A percentile compares a stretch with the other conserved stretches of the same genome.
Conservation (phyloP, 139 green algal genomes). For the Penium margaritaceum region DNA sequence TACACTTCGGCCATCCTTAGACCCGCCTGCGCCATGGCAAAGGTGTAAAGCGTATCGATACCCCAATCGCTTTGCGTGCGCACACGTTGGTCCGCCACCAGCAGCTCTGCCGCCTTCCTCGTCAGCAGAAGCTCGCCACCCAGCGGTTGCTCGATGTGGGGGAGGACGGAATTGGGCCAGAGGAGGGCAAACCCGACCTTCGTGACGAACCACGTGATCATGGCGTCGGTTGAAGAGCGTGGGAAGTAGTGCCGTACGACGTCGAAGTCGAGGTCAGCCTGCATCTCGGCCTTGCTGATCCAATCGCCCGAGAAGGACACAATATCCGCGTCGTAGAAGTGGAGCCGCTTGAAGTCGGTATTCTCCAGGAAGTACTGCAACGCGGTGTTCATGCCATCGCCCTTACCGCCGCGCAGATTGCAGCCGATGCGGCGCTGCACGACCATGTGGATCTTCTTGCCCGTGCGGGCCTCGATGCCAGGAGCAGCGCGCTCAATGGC, state of each 20-base stretch:
- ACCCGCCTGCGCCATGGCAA: slow-evolving; percentile 34
- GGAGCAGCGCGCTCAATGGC: slow-evolving; percentile 22
- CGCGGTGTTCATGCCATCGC: slow-evolving; percentile 46
- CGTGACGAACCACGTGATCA: slow-evolving; percentile 44
- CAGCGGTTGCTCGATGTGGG: slow-evolving; percentile 39
- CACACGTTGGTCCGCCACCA: slow-evolving; percentile 30
- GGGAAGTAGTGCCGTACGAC: slow-evolving; percentile 44
- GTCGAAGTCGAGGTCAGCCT: slow-evolving; percentile 35
- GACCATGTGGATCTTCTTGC: slow-evolving; percentile 12
- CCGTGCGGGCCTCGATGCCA: slow-evolving; percentile 25
- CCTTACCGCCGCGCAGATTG: slow-evolving; percentile 35
- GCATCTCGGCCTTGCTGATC: slow-evolving; percentile 38
- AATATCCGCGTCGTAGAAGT: slow-evolving; percentile 44
- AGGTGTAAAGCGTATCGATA: slow-evolving; percentile 44
- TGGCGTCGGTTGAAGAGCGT: slow-evolving; percentile 36
- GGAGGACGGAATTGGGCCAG: slow-evolving; percentile 34
- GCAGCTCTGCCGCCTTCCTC: slow-evolving; percentile 11
- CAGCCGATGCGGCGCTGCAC: slow-evolving; percentile 33
- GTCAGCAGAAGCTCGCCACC: slow-evolving; percentile 39
- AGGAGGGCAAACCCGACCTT: slow-evolving; percentile 39
- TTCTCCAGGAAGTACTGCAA: slow-evolving; percentile 33
- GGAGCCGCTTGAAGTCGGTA: slow-evolving; percentile 15
- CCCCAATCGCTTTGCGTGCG: slow-evolving; percentile 40
- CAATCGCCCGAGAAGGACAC: slow-evolving; percentile 31
- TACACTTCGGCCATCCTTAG: slow-evolving; percentile 31